Evolutionary conservation across 108 stramenopile species (phyloP), one percentile per base, ranked within the genome.

Genomic region (Parietichytrium sp.): DNA sequence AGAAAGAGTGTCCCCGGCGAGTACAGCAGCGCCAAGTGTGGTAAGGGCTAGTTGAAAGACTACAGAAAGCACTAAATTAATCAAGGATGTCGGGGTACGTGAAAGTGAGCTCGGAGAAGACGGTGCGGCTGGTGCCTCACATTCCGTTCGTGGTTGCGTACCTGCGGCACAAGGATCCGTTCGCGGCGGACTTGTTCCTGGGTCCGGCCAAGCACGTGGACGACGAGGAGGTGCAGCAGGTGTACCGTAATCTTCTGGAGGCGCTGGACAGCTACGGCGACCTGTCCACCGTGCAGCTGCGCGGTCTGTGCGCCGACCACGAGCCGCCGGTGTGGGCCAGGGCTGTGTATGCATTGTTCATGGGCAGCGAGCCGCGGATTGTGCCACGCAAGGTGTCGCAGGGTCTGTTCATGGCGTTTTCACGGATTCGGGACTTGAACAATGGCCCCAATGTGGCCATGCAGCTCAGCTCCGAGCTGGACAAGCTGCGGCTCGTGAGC

Each of bases 41-140:
- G n/a, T n/a, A n/a, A n/a, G n/a, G n/a, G n/a, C n/a, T n/a, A n/a
- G n/a, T n/a, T n/a, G n/a, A n/a, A n/a, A n/a, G n/a, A n/a, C n/a
- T n/a, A n/a, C n/a, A n/a, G n/a, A n/a, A n/a, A n/a, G n/a, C n/a
- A n/a, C n/a, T n/a, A n/a, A n/a, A n/a, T n/a, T n/a, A n/a, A n/a
- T n/a, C n/a, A n/a, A n/a, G n/a, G n/a, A n/a, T n/a, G n/a, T n/a
- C n/a, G n/a, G n/a, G n/a, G n/a, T n/a, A n/a, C n/a, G n/a, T n/a
- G n/a, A n/a, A n/a, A n/a, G n/a, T n/a, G n/a, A n/a, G n/a, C n/a
- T n/a, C n/a, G n/a, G n/a, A n/a, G n/a, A n/a, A n/a, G n/a, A 72
- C 61, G 33, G 45, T n/a, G n/a, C 10, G 42, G 61, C 61, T 72
- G 23, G 61, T 72, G 33, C 61, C 61, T 33, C 61, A 72, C n/a